Conservation (phyloP, 495 filamentous ascomycete genomes). For the Xylaria nigripes region DNA sequence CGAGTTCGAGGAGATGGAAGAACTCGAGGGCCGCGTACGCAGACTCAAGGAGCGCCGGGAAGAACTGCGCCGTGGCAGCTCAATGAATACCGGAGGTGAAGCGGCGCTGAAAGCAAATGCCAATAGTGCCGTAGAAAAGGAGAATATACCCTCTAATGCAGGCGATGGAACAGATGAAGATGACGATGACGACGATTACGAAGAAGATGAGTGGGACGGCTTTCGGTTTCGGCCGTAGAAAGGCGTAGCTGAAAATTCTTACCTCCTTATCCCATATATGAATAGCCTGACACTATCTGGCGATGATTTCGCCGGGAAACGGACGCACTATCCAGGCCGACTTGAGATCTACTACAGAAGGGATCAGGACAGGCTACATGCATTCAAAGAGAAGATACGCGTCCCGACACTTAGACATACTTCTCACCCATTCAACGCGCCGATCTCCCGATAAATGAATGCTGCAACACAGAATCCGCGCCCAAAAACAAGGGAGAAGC, state of each 20-base stretch:
- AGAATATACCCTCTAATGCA: slow-evolving; percentile 7
- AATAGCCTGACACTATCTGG: neutral
- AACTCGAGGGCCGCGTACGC: slow-evolving; percentile 70
- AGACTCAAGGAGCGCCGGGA: slow-evolving; percentile 64
- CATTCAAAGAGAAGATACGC: no score
- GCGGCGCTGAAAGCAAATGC: slow-evolving; percentile 11
- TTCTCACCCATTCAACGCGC: no score
- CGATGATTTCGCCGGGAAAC: neutral
- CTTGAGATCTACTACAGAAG: no score
- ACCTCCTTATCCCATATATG: neutral
- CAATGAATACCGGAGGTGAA: slow-evolving; percentile 26
- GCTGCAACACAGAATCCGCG: no score
- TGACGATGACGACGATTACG: slow-evolving; percentile 48
- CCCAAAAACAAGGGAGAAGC: no score
- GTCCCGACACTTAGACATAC: no score
- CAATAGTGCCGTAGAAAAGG: slow-evolving; percentile 7
- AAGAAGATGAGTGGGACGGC: slow-evolving; percentile 58
- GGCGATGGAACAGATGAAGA: slow-evolving; percentile 41
- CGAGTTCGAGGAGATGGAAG: slow-evolving; percentile 94
- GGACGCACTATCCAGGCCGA: neutral
- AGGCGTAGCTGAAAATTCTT: neutral
- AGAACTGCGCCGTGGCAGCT: slow-evolving; percentile 33
- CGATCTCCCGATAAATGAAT: no score
- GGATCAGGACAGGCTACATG: no score
- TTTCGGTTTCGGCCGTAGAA: slow-evolving; percentile 51